Base-by-base conservation (phyloP, 2,329 filamentous ascomycete species). In the Colletotrichum liriopes region DNA sequence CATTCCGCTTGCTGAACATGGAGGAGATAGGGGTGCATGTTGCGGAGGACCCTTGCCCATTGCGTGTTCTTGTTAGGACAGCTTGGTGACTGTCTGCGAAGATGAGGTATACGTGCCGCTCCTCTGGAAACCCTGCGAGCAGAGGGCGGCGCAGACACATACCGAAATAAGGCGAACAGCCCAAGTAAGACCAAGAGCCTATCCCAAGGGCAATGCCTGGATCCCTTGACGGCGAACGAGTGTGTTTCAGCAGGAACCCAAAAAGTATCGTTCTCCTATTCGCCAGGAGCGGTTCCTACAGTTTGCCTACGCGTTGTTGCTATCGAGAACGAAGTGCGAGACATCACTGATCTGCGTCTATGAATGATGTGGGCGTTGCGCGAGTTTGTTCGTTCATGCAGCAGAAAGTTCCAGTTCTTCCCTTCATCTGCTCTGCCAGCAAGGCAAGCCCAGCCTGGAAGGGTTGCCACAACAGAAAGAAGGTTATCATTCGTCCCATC, bases 51-150 rank as follows among this genome's bases (percentile, higher is more conserved):
- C 43, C 65, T 45, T 72, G 60, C 52, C 18, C 43, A 49, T 52
- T 62, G 59, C 69, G 63, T 59, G 52, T 72, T 59, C 52, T 45
- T 71, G 62, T 47, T 67, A 68, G 51, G 52, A 63, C 59, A 45
- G 8, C 58, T 41, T 58, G 64, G 51, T 58, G 45, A 35, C 56
- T 58, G 9, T 43, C 56, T 18, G 49, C 41, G 49, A 62, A 56
- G 54, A 61, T n/a, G 52, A 70, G 45, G 61, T 59, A 54, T 23
- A 49, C n/a, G n/a, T 11, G 20, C 62, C 47, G 37, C 11, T 66
- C 52, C 39, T 49, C 63, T 60, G 29, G 5, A 29, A 16, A 41
- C 23, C 29, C 7, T 26, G n/a, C 14, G 32, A 41, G 23, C 41
- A 58, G 23, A 59, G 14, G 39, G 23, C 23, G 16, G 23, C 16